Evolutionary conservation across 306 rosid species (phyloP).

Genomic region (barrel medic (Medicago truncatula)): DNA sequence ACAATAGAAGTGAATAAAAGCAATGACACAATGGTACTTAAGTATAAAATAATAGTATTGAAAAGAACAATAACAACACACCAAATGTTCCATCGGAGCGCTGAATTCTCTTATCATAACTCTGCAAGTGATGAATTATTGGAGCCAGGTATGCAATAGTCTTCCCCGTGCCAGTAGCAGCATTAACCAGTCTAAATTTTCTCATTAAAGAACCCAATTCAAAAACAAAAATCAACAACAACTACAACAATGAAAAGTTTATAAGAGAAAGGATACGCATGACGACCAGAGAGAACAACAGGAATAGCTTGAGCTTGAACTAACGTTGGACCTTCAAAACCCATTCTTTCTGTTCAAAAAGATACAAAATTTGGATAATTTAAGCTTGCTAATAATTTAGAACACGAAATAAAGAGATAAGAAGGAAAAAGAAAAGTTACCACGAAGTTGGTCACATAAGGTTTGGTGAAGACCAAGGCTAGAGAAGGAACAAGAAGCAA

Average conservation of each 20-base stretch:
- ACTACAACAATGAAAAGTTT: no score
- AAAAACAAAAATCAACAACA: not conserved
- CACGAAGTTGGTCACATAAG: conserved; percentile 82
- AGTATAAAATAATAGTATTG: no score
- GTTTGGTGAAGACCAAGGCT: conserved; percentile 78
- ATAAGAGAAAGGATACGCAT: conserved; percentile 77
- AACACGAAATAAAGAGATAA: not conserved
- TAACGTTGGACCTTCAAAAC: conserved; percentile 78
- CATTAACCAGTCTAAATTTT: conserved; percentile 71
- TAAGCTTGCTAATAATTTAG: no score
- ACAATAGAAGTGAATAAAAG: not conserved
- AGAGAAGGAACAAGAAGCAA: conserved; percentile 81
- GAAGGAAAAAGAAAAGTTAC: no score
- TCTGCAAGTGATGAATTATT: conserved; percentile 73
- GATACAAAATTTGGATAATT: no score
- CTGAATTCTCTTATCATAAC: conserved; percentile 57
- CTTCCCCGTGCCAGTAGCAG: conserved; percentile 93
- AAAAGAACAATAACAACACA: no score
- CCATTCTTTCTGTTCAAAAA: conserved; percentile 65
- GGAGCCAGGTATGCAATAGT: conserved; percentile 90
- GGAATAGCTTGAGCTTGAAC: conserved; percentile 92
- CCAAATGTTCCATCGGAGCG: conserved; percentile 90
- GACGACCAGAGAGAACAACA: conserved; percentile 80
- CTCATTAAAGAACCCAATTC: conserved; percentile 53
- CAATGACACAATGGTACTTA: no score